Evolutionary conservation across 108 stramenopile species (phyloP), one percentile per base, ranked within the genome.

Genomic region (Cyclotella choctawhatcheeana): DNA sequence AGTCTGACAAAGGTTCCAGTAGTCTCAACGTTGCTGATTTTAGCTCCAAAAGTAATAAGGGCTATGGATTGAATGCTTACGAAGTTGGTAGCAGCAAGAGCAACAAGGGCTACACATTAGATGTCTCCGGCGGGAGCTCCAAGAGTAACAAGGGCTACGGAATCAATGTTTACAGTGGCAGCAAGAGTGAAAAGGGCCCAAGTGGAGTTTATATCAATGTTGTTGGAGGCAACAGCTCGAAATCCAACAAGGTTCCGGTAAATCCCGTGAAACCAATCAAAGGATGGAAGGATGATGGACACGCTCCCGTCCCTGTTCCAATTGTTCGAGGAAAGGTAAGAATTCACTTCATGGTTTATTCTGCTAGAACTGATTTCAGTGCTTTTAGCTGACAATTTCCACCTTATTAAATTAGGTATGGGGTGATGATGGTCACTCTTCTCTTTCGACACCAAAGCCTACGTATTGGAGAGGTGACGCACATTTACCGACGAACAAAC

Each of bases 391-490:
- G n/a, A n/a, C n/a, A n/a, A n/a, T n/a, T n/a, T n/a, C n/a, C n/a
- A n/a, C n/a, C n/a, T n/a, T n/a, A n/a, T n/a, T n/a, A n/a, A n/a
- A n/a, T n/a, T n/a, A n/a, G n/a, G n/a, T n/a, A n/a, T 50, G 48
- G 65, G 37, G 53, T 21, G 59, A 35, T 21, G 59, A 60, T 40
- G 33, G 37, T 1, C 59, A 60, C 37, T 40, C 37, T 6, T 40
- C 37, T 8, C 37, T 40, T n/a, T n/a, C n/a, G n/a, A n/a, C n/a
- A n/a, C 37, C 37, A 8, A 27, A 14, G 1, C 47, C 47, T 30
- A 34, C 52, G 8, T n/a, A n/a, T n/a, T 67, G 66, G 66, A 35
- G 37, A 16, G 50, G 51, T 17, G 66, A 67, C 37, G 66, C 48
- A 35, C 22, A 53, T 12, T 12, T 12, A 12, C 37, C 37, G 37